Evolutionary conservation across 2,329 filamentous ascomycete species (phyloP), one percentile per base, ranked within the genome.

Genomic region (Endoconidiophora laricicola): DNA sequence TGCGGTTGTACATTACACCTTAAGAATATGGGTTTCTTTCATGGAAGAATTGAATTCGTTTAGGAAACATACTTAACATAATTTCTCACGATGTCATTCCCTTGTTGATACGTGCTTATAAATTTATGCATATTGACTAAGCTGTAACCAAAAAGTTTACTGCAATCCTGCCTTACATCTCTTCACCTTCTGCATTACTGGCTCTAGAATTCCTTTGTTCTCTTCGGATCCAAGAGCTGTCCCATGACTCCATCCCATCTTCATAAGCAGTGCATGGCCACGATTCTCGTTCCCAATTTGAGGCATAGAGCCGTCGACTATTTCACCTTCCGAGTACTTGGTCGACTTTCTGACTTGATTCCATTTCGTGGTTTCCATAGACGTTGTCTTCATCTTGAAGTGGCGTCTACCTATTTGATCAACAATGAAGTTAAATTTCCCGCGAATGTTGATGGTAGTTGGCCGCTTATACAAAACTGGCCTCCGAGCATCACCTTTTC

Each of bases 211-310:
- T 29, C 91, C 91, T 63, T 91, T 85, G 62, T 93, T 94, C 55
- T 93, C 79, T 1, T 70, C 61, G 9, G 84, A 78, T 48, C 91
- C 91, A 1, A 98, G 72, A 1, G 83, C 84, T 60, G 81, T 94
- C 4, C 91, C 91, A 48, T 73, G 81, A 54, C 76, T 83, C 88
- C 91, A 98, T 3, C 91, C 91, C 91, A 96, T 96, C 66, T 91
- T 96, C 66, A 94, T 86, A 55, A 98, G 66, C 78, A 98, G 84
- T 2, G 79, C 78, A 46, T 86, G 76, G 9, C 91, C 91, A 56
- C 78, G 86, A 61, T 94, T 96, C 48, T 83, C 83, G 3, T 71
- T 69, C 1, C 85, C 84, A 29, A 98, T 72, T 62, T 94, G 88
- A 9, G 87, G 84, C 1, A 90, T 88, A 44, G 79, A 77, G 1